Percentiles rank a stretch among this genome's conserved stretches.
phyloP scores from a whole-genome alignment of 164 flowering plant species.

The Nelumbo lutea region DNA sequence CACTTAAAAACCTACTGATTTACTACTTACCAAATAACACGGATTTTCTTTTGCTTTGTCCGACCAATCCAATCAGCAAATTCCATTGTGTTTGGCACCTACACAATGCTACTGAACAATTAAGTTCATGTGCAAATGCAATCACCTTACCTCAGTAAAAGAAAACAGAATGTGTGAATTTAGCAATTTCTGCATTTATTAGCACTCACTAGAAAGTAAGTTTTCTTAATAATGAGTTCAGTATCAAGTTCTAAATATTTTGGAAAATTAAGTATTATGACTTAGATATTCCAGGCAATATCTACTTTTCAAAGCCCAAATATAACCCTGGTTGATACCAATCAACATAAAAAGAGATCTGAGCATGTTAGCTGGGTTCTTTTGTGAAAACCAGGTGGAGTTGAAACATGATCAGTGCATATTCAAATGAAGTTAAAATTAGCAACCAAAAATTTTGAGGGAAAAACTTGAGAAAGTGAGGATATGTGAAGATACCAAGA shows the following conservation, averaged over 20 bases:
- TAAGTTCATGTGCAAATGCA: neutral
- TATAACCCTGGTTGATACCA: no score
- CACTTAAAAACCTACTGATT: neutral
- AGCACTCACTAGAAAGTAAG: neutral
- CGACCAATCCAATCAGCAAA: constrained; percentile 99
- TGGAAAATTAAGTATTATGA: neutral
- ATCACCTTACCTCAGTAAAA: neutral
- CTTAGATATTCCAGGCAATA: neutral
- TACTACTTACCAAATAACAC: constrained; percentile 79
- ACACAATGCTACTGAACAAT: constrained; percentile 1
- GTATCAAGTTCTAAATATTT: neutral
- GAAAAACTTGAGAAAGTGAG: no score
- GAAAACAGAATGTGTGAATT: neutral
- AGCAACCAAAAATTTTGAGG: no score
- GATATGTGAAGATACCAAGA: no score
- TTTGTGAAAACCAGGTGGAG: no score
- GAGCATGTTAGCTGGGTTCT: no score
- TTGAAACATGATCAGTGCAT: no score
- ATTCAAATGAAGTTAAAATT: no score
- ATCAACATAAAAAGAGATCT: no score
- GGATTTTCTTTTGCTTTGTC: constrained; percentile 90
- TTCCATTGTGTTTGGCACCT: constrained; percentile 96
- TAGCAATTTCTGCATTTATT: neutral
- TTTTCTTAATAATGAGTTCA: neutral
- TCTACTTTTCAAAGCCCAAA: neutral